Conservation (phyloP, 2,329 filamentous ascomycete species). For the Aureobasidium sp. region DNA sequence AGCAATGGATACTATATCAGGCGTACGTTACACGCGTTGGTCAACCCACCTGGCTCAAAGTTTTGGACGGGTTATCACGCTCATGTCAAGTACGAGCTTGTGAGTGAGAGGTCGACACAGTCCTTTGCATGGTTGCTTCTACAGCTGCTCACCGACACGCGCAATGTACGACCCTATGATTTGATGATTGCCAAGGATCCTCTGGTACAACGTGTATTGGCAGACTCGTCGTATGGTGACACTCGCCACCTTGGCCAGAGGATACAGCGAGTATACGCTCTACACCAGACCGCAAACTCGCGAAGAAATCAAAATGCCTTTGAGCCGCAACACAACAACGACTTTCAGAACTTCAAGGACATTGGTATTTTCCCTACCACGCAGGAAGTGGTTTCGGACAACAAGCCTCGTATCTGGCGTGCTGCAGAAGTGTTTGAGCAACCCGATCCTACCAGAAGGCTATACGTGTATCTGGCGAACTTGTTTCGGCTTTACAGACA, state of each 20-base stretch:
- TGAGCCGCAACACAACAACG: conserved; percentile 1
- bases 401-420: neutral
- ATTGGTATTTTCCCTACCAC: neutral
- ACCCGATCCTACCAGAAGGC: neutral
- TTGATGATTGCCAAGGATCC: neutral
- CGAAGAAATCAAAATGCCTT: neutral
- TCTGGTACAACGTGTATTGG: neutral
- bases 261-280: neutral
- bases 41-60: neutral
- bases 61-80: neutral
- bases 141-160: neutral
- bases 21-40: neutral
- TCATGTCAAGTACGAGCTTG: neutral
- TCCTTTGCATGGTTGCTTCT: neutral
- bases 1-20: neutral
- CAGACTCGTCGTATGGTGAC: neutral
- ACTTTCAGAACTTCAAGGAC: neutral
- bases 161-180: neutral
- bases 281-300: neutral
- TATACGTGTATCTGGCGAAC: neutral
- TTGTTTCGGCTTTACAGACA: neutral
- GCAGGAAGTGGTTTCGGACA: neutral
- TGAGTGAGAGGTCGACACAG: neutral
- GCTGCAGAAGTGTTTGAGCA: neutral
- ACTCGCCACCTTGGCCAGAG: neutral